Conservation (phyloP, 208 protist genomes). For the Leishmania lainsoni region DNA sequence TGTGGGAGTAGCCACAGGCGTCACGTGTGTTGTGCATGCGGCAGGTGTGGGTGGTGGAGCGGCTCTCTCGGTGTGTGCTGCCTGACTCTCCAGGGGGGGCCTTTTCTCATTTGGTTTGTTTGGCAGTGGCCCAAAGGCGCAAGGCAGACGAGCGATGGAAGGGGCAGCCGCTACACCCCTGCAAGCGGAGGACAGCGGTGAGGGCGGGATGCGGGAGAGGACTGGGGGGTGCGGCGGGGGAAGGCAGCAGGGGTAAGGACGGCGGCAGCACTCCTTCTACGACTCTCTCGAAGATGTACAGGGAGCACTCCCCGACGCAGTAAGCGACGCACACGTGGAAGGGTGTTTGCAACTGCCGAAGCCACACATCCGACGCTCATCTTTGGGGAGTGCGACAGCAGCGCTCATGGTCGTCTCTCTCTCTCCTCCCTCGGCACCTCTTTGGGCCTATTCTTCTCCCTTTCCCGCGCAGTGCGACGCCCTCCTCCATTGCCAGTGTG, state of each 20-base stretch:
- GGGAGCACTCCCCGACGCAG: background rate
- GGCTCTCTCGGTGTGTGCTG: slow-evolving; percentile 8
- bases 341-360: background rate
- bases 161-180: background rate
- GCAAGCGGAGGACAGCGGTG: background rate
- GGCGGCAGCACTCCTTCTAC: background rate
- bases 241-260: background rate
- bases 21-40: background rate
- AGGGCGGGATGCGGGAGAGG: background rate
- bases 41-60: background rate
- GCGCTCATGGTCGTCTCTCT: no score
- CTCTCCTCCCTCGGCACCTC: no score
- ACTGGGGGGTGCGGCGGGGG: background rate
- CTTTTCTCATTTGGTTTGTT: background rate
- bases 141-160: background rate
- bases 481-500: no score
- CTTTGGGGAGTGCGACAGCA: no score
- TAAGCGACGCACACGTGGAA: background rate
- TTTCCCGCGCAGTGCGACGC: no score
- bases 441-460: no score
- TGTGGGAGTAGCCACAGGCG: background rate
- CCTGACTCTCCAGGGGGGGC: background rate
- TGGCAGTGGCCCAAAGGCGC: background rate
- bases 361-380: background rate
- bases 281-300: background rate